These are phyloP conservation scores for Magnaporthiopsis rhizophila DNA, from an alignment of 2,329 filamentous ascomycete species.

Conservation along the genomic window DNA sequence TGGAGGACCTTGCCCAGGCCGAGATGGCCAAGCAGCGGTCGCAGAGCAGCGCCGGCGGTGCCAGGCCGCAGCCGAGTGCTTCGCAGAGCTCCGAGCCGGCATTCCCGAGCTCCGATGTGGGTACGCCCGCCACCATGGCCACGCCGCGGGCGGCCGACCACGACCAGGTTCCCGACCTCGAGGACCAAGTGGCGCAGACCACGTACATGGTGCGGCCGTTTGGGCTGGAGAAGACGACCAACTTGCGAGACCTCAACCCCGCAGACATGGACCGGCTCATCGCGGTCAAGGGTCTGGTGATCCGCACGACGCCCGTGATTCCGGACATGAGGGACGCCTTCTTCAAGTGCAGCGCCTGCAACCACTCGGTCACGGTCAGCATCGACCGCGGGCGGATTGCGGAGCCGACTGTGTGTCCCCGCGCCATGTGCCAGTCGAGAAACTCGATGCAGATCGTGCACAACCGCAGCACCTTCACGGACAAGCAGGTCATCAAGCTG, in stretches of 20 bases:
- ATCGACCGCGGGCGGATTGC: constrained; percentile 95
- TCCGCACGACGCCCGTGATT: constrained; percentile 90
- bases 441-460: constrained; percentile 99
- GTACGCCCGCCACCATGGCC: constrained; percentile 23
- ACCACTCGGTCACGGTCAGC: constrained; percentile 81
- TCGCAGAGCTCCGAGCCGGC: constrained; percentile 65
- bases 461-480: constrained; percentile 88
- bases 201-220: constrained; percentile 85
- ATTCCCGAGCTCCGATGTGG: constrained; percentile 71
- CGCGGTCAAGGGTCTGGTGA: constrained; percentile 90
- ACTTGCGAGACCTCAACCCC: constrained; percentile 89
- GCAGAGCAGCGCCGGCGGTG: constrained; percentile 40
- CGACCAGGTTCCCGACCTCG: constrained; percentile 48
- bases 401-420: constrained; percentile 85
- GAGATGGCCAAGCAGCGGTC: constrained; percentile 65
- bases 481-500: constrained; percentile 98
- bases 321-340: constrained; percentile 99
- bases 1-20: constrained; percentile 79
- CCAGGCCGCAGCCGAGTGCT: constrained; percentile 32
- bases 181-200: constrained; percentile 72
- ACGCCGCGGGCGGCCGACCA: constrained; percentile 35
- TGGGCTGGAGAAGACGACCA: constrained; percentile 77
- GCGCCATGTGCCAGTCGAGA: constrained; percentile 68
- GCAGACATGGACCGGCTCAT: constrained; percentile 95
- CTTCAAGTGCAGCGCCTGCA: constrained; percentile 91